phyloP scores from a whole-genome alignment of 176 grass and related monocot species.

The Oryza nivara region DNA sequence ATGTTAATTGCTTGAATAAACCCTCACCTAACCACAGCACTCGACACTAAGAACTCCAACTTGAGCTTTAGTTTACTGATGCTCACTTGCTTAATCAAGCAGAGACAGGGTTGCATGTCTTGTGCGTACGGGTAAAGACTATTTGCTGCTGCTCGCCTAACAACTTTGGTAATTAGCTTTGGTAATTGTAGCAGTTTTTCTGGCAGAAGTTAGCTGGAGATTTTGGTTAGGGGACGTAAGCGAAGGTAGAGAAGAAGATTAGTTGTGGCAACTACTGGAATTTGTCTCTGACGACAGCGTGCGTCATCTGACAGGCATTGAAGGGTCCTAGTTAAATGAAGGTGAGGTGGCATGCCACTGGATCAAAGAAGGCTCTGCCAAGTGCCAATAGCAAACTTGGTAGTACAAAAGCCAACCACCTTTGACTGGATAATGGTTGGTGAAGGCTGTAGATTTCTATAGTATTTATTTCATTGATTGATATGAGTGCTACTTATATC shows the following conservation, averaged over 20 bases:
- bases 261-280: background rate
- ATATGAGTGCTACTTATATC: no score
- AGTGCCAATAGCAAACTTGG: background rate
- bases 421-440: background rate
- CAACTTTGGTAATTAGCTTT: slow-evolving; percentile 3
- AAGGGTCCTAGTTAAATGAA: slow-evolving; percentile 9
- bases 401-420: background rate
- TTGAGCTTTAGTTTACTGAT: background rate
- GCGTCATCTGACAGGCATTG: slow-evolving; percentile 25
- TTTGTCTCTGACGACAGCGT: background rate
- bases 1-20: slow-evolving; percentile 11
- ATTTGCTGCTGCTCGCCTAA: slow-evolving; percentile 30
- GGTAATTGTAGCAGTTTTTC: background rate
- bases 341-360: background rate
- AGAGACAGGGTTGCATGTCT: slow-evolving; percentile 34
- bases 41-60: background rate
- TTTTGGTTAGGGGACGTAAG: background rate
- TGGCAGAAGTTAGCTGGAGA: background rate
- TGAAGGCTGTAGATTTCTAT: no score
- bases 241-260: background rate
- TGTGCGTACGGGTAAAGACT: background rate
- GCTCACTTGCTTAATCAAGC: background rate
- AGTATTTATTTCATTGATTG: no score
- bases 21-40: slow-evolving; percentile 22
- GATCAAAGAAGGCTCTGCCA: background rate